Base-by-base conservation (phyloP, 148 eudicot species). In the Vaccinium myrtillus region DNA sequence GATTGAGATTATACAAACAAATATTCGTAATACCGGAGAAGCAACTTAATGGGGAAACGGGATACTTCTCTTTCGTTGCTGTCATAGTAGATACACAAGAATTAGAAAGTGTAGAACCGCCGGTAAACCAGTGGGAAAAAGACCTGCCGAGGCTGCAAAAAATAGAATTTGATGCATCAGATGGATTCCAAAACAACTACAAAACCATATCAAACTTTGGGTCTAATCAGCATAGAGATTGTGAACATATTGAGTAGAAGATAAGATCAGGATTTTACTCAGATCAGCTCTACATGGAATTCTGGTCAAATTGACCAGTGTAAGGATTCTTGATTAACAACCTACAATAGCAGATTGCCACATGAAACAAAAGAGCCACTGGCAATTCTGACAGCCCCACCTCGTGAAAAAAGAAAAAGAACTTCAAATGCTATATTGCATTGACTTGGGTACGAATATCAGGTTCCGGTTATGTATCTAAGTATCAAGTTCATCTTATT, bases 71-170 rank as follows among this genome's bases (percentile, higher is more conserved):
- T 30, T 81, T 81, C 77, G 46, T 78, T 80, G 87, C 86, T 79
- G 83, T 91, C 87, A 91, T 65, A 88, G 87, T 55, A 81, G 87
- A 81, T 92, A 83, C 58, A 89, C 27, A 73, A 93, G 81, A 53
- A 85, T 88, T 76, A 91, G 84, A 67, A 92, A 81, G 78, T 91
- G 85, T 23, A 86, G 87, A 78, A 92, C 12, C 74, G 83, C 86
- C 95, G 92, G 90, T 55, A 61, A 82, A 77, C 81, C 81, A 53
- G 86, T 82, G 80, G 83, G 87, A 79, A 71, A 70, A 63, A 61
- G 85, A 30, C 87, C 90, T 81, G 91, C 93, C 82, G 87, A 85
- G 80, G 98, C 97, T 96, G 98, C 88, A 89, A 88, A 87, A 76
- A 69, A 70, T 21, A 67, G 36, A 82, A 48, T 75, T 67, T 46